Evolutionary conservation across 31 red algal genomes (phyloP).

Genomic region (Endocladia muricata): DNA sequence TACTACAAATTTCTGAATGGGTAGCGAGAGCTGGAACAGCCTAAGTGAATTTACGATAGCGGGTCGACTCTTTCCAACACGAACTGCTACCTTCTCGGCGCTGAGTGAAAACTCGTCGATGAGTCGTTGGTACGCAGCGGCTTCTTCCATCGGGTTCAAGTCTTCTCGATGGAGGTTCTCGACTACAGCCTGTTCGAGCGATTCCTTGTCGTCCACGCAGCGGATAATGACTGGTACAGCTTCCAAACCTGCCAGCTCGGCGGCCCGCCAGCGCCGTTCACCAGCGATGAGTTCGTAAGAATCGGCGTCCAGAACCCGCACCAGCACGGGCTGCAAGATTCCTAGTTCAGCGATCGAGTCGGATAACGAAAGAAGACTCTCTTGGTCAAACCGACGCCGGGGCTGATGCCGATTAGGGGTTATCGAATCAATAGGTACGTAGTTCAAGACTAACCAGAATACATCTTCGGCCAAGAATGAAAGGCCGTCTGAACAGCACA

Average conservation of each 20-base stretch:
- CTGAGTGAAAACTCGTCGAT: background rate
- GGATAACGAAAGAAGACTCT: background rate
- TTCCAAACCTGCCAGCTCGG: background rate
- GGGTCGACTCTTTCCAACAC: conserved; percentile 5
- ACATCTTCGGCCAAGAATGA: background rate
- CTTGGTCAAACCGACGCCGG: background rate
- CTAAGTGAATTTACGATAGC: background rate
- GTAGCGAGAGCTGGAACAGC: background rate
- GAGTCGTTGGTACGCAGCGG: conserved; percentile 9
- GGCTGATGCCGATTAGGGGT: background rate
- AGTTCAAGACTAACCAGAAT: too few species aligned
- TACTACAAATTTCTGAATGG: background rate
- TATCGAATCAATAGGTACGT: background rate
- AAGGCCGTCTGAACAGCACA: too few species aligned
- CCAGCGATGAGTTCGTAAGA: conserved; percentile 11
- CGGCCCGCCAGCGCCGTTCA: conserved; percentile 13
- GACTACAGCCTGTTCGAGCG: background rate
- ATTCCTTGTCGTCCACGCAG: background rate
- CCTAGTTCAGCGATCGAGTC: background rate
- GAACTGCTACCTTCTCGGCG: background rate
- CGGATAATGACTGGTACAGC: background rate
- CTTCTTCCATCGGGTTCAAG: conserved; percentile 7
- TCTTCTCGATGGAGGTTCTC: conserved; percentile 17
- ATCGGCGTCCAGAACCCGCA: background rate
- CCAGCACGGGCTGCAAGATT: conserved; percentile 9